phyloP scores from a whole-genome alignment of 2,329 filamentous ascomycete species.

The Hypoxylon sp. region DNA sequence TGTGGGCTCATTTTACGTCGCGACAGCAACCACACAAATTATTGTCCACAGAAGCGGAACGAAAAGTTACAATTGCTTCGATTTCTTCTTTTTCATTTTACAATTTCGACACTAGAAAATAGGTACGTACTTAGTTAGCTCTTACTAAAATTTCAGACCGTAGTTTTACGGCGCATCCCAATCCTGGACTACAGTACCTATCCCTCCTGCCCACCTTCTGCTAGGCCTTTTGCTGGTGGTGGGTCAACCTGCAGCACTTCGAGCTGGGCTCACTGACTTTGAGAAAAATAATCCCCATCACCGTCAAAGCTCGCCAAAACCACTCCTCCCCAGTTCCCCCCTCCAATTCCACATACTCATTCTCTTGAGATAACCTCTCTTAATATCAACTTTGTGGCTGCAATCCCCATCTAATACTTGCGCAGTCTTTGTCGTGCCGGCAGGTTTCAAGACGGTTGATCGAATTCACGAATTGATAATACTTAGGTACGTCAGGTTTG shows the following conservation, averaged over 20 bases:
- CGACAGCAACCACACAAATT: constrained; percentile 36
- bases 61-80: constrained; percentile 11
- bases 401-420: constrained; percentile 36
- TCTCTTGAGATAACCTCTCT: constrained; percentile 26
- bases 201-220: constrained; percentile 31
- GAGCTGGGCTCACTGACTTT: constrained; percentile 27
- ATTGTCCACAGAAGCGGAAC: constrained; percentile 22
- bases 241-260: constrained; percentile 30
- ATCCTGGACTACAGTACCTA: constrained; percentile 20
- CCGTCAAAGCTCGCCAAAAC: constrained; percentile 35
- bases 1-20: constrained; percentile 39
- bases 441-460: constrained; percentile 28
- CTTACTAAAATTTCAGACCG: constrained; percentile 12
- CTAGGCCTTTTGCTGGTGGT: constrained; percentile 24
- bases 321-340: constrained; percentile 20
- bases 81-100: constrained; percentile 11
- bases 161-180: constrained; percentile 13
- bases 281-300: constrained; percentile 44
- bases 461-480: constrained; percentile 16
- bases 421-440: constrained; percentile 27
- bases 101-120: constrained; percentile 15
- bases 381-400: constrained; percentile 23
- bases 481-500: constrained; percentile 35
- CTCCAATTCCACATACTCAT: constrained; percentile 16
- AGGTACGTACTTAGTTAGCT: constrained; percentile 24